Percentiles rank a stretch among this genome's conserved stretches.
These are phyloP conservation scores for Backusella mclennaniae DNA, from an alignment of 192 early-diverging fungal species.

Conservation along the genomic window DNA sequence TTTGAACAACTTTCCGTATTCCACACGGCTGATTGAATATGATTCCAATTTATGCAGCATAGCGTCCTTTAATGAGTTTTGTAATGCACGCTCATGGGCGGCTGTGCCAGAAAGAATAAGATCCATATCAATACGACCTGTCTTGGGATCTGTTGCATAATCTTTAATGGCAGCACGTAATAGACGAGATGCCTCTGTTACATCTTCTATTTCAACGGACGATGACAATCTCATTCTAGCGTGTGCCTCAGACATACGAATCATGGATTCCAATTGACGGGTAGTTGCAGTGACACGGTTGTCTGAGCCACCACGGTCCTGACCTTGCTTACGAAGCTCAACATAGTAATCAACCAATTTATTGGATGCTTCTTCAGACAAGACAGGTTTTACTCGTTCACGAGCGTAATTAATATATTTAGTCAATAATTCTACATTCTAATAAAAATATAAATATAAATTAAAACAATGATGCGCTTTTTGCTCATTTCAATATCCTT, in stretches of 20 bases:
- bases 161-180: slow-evolving; percentile 88
- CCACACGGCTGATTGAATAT: slow-evolving; percentile 32
- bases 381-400: slow-evolving; percentile 68
- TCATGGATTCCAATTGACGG: slow-evolving; percentile 96
- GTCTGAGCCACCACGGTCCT: slow-evolving; percentile 39
- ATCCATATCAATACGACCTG: slow-evolving; percentile 93
- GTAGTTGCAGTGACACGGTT: slow-evolving; percentile 89
- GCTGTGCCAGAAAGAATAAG: slow-evolving; percentile 86
- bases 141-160: slow-evolving; percentile 89
- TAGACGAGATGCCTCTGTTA: slow-evolving; percentile 85
- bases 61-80: slow-evolving; percentile 58
- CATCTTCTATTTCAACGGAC: slow-evolving; percentile 77
- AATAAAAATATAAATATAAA: neutral
- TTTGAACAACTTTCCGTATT: slow-evolving; percentile 39
- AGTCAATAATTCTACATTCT: slow-evolving; percentile 80
- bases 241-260: slow-evolving; percentile 90
- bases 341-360: slow-evolving; percentile 82
- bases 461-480: neutral
- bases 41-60: slow-evolving; percentile 42
- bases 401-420: slow-evolving; percentile 92
- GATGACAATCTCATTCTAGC: slow-evolving; percentile 84
- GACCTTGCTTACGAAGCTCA: slow-evolving; percentile 75
- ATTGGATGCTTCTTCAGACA: slow-evolving; percentile 75
- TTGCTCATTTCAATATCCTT: neutral
- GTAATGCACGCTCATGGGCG: slow-evolving; percentile 65